Evolutionary conservation across 1,139 yeast genomes (phyloP).

Genomic region (Komagataea norvegica): DNA sequence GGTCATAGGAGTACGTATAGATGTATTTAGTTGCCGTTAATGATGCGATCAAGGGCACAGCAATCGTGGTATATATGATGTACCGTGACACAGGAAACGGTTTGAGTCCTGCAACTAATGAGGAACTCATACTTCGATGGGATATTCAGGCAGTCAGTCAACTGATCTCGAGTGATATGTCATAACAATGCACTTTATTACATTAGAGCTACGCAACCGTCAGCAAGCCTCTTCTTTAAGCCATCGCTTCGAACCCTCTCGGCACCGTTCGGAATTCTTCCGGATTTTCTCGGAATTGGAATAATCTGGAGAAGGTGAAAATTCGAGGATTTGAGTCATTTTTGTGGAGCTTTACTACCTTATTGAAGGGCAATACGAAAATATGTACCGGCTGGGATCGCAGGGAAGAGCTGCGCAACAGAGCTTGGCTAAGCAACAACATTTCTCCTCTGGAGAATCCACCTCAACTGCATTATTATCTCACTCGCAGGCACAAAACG

Average conservation of each 20-base stretch:
- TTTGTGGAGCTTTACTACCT: background rate
- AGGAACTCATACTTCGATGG: conserved; percentile 21
- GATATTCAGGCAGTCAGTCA: too few relatives aligned
- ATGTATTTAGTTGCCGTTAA: conserved; percentile 52
- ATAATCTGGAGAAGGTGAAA: too few relatives aligned
- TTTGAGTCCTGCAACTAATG: conserved; percentile 52
- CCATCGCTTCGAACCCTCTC: too few relatives aligned
- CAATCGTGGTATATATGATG: conserved; percentile 39
- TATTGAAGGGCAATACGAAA: background rate
- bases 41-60: conserved; percentile 49
- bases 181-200: background rate
- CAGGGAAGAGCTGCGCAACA: conserved; percentile 30
- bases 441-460: conserved; percentile 2
- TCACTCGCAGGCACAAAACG: conserved; percentile 18
- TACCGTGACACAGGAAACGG: conserved; percentile 54
- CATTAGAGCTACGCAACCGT: too few relatives aligned
- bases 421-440: conserved; percentile 16
- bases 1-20: conserved; percentile 50
- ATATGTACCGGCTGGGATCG: conserved; percentile 30
- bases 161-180: background rate
- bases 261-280: too few relatives aligned
- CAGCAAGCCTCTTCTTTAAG: too few relatives aligned
- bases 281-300: too few relatives aligned
- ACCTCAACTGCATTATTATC: conserved; percentile 1
- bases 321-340: too few relatives aligned